Percentiles rank a stretch among this genome's conserved stretches.
These are phyloP conservation scores for Leptosphaerulina australis DNA, from an alignment of 2,329 filamentous ascomycete genomes.

Conservation along the genomic window DNA sequence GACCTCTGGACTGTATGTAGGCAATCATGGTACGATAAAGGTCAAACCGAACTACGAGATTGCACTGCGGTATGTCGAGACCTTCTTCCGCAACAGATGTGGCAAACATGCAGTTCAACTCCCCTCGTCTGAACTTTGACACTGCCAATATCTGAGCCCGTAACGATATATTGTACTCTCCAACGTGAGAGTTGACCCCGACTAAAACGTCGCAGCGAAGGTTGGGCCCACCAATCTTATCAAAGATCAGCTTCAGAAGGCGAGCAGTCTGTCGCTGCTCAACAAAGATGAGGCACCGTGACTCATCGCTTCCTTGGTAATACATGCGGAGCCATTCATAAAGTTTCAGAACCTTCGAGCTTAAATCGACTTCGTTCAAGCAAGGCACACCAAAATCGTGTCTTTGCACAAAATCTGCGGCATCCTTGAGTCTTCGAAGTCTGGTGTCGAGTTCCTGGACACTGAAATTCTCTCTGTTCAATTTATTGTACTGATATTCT, in stretches of 20 bases:
- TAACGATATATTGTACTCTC: conserved; percentile 69
- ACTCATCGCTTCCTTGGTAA: conserved; percentile 64
- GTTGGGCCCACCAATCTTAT: conserved; percentile 61
- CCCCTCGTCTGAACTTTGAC: conserved; percentile 65
- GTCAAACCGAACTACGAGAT: conserved; percentile 78
- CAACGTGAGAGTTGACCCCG: conserved; percentile 59
- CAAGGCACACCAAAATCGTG: conserved; percentile 55
- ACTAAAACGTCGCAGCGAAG: conserved; percentile 69
- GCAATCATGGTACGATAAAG: conserved; percentile 89
- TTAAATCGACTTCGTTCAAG: conserved; percentile 58
- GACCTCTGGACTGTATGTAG: conserved; percentile 90
- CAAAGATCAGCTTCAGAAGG: conserved; percentile 72
- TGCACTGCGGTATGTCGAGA: conserved; percentile 70
- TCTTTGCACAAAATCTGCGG: conserved; percentile 61
- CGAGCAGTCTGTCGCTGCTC: conserved; percentile 77
- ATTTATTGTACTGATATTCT: conserved; percentile 48
- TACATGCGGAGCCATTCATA: conserved; percentile 64
- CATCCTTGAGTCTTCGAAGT: conserved; percentile 63
- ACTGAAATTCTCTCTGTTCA: conserved; percentile 29
- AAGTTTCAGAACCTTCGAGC: conserved; percentile 74
- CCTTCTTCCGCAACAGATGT: conserved; percentile 71
- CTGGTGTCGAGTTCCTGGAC: conserved; percentile 58
- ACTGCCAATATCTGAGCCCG: conserved; percentile 76
- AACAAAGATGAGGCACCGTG: conserved; percentile 87
- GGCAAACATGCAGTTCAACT: conserved; percentile 66